A percentile compares a stretch with the other conserved stretches of the same genome.
Conservation (phyloP, 2,329 filamentous ascomycete species). For the Helicocarpus griseus region DNA sequence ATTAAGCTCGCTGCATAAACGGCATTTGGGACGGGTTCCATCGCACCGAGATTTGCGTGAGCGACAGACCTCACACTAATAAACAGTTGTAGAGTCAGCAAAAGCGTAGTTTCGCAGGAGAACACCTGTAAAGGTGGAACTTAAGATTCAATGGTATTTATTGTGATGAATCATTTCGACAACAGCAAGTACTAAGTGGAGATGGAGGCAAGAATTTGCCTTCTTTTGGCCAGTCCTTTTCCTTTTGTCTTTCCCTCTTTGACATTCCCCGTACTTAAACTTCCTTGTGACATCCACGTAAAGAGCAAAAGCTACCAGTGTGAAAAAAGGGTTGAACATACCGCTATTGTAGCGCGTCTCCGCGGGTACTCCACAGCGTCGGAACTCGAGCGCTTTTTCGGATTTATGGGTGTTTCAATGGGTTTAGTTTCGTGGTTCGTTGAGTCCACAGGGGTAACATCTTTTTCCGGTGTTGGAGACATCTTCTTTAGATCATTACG, state of each 20-base stretch:
- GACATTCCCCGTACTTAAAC: no score
- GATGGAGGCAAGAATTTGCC: no score
- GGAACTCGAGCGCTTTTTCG: slow-evolving; percentile 22
- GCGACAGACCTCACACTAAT: slow-evolving; percentile 73
- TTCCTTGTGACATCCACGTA: no score
- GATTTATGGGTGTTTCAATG: slow-evolving; percentile 13
- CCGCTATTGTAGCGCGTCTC: slow-evolving; percentile 26
- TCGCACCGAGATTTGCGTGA: slow-evolving; percentile 73
- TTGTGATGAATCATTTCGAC: no score
- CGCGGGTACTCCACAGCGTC: slow-evolving; percentile 24
- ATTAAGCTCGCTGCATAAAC: slow-evolving; percentile 70
- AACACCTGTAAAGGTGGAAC: no score
- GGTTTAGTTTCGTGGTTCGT: neutral
- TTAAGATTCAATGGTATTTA: no score
- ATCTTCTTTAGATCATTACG: slow-evolving; percentile 8
- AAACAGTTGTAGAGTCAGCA: no score
- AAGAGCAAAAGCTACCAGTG: neutral
- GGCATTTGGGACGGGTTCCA: slow-evolving; percentile 71
- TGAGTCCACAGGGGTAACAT: slow-evolving; percentile 3
- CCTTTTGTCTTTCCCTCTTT: neutral
- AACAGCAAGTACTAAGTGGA: no score
- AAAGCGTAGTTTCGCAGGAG: no score
- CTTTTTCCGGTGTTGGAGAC: slow-evolving; percentile 16
- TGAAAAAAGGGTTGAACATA: slow-evolving; percentile 13
- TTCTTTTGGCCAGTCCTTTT: no score